These are phyloP conservation scores for Gossypium anomalum DNA, from an alignment of 345 rosid genomes.

Conservation along the genomic window DNA sequence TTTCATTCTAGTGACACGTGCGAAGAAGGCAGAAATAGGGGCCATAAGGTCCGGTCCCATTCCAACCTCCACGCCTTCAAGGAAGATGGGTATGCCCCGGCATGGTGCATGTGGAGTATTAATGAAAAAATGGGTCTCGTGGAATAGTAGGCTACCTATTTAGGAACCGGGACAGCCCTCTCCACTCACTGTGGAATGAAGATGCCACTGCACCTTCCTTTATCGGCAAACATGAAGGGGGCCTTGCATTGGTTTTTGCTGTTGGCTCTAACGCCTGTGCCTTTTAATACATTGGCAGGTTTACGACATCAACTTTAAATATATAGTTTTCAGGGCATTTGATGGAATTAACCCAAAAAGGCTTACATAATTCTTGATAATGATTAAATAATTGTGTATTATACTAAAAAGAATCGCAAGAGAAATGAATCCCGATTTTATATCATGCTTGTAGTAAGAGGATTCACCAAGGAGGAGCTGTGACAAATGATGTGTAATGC, in stretches of 20 bases:
- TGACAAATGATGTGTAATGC: constrained; percentile 9
- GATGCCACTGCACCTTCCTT: background rate
- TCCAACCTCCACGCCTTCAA: background rate
- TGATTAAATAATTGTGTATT: no score
- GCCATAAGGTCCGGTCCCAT: background rate
- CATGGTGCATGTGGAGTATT: constrained; percentile 27
- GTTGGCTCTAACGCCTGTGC: no score
- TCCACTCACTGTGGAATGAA: background rate
- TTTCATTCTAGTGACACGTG: constrained; percentile 13
- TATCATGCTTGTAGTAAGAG: background rate
- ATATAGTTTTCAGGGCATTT: no score
- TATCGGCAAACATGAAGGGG: background rate
- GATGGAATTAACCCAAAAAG: no score
- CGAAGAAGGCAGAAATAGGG: background rate
- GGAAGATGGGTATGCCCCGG: constrained; percentile 16
- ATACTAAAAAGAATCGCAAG: no score
- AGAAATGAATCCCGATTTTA: no score
- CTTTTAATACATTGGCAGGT: background rate
- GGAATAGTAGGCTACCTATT: background rate
- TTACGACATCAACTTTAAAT: background rate
- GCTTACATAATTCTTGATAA: no score
- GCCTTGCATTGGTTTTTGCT: background rate
- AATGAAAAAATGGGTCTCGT: background rate
- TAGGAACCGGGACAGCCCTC: background rate
- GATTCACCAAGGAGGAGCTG: background rate